These are phyloP conservation scores for Saccharomyces hybrid DNA, from an alignment of 1,139 yeast genomes.

Conservation along the genomic window DNA sequence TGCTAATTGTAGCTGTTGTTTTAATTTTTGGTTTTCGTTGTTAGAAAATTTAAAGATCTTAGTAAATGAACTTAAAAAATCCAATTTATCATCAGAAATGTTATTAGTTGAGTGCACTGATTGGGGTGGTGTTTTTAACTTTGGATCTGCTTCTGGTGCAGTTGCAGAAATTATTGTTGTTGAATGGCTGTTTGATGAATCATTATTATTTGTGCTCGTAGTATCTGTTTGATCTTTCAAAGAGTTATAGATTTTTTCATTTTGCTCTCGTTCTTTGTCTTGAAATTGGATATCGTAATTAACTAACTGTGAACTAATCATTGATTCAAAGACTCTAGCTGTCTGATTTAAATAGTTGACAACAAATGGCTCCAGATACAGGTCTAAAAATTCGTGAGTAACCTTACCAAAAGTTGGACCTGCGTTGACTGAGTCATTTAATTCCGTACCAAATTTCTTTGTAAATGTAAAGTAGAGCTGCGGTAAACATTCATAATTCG, in stretches of 20 bases:
- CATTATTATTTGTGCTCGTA: slow-evolving; percentile 14
- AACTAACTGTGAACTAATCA: slow-evolving; percentile 29
- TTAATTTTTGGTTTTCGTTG: slow-evolving; percentile 34
- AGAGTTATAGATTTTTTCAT: slow-evolving; percentile 22
- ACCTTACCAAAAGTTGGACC: slow-evolving; percentile 28
- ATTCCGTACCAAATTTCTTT: slow-evolving; percentile 22
- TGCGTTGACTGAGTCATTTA: slow-evolving; percentile 30
- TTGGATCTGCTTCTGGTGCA: background rate
- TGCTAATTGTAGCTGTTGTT: slow-evolving; percentile 43
- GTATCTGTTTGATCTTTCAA: slow-evolving; percentile 14
- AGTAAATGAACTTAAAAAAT: slow-evolving; percentile 48
- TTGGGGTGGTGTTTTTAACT: background rate
- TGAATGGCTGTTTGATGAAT: background rate
- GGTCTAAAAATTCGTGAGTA: slow-evolving; percentile 28
- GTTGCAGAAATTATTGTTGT: background rate
- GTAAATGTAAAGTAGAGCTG: slow-evolving; percentile 23
- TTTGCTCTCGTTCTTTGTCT: slow-evolving; percentile 25
- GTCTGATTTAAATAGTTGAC: slow-evolving; percentile 38
- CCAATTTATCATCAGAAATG: slow-evolving; percentile 31
- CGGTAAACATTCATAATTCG: slow-evolving; percentile 25
- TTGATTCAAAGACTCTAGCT: slow-evolving; percentile 31
- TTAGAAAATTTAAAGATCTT: slow-evolving; percentile 48
- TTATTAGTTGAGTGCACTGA: slow-evolving; percentile 16
- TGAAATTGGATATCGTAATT: slow-evolving; percentile 33
- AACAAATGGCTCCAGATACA: slow-evolving; percentile 35